These are phyloP conservation scores for Pholiota molesta DNA, from an alignment of 768 basidiomycete genomes.

Conservation along the genomic window DNA sequence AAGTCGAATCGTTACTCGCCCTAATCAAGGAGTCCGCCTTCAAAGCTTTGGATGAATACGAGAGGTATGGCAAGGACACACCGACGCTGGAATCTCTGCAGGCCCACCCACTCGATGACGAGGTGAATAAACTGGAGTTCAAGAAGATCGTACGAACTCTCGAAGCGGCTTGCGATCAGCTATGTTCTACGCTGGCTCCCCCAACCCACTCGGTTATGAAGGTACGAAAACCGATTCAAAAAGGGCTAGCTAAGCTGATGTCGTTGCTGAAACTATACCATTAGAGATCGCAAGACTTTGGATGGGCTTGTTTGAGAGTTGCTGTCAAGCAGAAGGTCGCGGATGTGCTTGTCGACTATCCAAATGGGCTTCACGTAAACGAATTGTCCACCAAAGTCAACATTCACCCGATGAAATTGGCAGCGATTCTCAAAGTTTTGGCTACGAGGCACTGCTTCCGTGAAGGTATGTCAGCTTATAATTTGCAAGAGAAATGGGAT, in stretches of 20 bases:
- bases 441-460: constrained; percentile 41
- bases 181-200: constrained; percentile 31
- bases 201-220: constrained; percentile 35
- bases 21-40: constrained; percentile 14
- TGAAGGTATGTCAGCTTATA: constrained; percentile 20
- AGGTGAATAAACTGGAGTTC: constrained; percentile 25
- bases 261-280: constrained; percentile 1
- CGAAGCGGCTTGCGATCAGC: constrained; percentile 38
- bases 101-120: constrained; percentile 37
- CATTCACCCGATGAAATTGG: constrained; percentile 38
- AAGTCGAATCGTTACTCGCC: constrained; percentile 16
- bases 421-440: constrained; percentile 40
- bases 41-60: constrained; percentile 17
- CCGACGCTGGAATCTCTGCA: constrained; percentile 37
- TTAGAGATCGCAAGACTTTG: constrained; percentile 25
- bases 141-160: constrained; percentile 33
- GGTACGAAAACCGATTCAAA: constrained; percentile 18
- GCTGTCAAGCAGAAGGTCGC: constrained; percentile 37
- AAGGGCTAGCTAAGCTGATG: no score
- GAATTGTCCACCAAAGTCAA: constrained; percentile 33
- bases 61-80: constrained; percentile 11
- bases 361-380: constrained; percentile 37
- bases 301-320: constrained; percentile 36
- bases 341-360: constrained; percentile 37
- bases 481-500: not conserved